Conservation (phyloP, 441 rosid species). For the Pelargonium citronellum region DNA sequence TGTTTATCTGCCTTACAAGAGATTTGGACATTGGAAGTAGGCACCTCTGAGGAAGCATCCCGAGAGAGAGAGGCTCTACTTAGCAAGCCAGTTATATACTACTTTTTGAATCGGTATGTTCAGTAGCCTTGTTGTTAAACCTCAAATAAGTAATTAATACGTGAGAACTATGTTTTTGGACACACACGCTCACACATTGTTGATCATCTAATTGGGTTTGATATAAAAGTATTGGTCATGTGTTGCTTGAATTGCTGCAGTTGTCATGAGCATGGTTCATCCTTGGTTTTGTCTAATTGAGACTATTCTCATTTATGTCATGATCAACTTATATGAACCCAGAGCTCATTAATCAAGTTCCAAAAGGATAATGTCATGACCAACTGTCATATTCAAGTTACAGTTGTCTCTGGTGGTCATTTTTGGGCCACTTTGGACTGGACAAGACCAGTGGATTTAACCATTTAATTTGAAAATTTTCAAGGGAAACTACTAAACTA, state of each 20-base stretch:
- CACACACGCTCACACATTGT: neutral
- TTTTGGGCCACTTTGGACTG: neutral
- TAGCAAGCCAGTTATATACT: constrained; percentile 67
- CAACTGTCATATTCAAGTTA: neutral
- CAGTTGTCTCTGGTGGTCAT: neutral
- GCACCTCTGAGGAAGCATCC: constrained; percentile 76
- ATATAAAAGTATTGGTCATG: neutral
- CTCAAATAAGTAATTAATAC: neutral
- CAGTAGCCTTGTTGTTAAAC: constrained; percentile 8
- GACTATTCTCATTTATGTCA: too few species aligned
- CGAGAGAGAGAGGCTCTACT: constrained; percentile 74
- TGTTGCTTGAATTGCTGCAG: constrained; percentile 4
- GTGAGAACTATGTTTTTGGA: neutral
- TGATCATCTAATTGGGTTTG: neutral
- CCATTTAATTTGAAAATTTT: constrained; percentile 7
- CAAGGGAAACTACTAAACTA: neutral
- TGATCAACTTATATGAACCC: too few species aligned
- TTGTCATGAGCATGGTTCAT: neutral
- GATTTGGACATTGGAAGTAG: constrained; percentile 83
- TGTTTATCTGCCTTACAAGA: constrained; percentile 86
- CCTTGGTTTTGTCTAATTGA: too few species aligned
- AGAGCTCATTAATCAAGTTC: too few species aligned
- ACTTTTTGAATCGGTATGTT: constrained; percentile 66
- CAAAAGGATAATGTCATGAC: neutral
- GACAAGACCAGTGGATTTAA: constrained; percentile 8